Conservation (phyloP, 192 early-diverging fungal genomes). For the Pilaira anomala region DNA sequence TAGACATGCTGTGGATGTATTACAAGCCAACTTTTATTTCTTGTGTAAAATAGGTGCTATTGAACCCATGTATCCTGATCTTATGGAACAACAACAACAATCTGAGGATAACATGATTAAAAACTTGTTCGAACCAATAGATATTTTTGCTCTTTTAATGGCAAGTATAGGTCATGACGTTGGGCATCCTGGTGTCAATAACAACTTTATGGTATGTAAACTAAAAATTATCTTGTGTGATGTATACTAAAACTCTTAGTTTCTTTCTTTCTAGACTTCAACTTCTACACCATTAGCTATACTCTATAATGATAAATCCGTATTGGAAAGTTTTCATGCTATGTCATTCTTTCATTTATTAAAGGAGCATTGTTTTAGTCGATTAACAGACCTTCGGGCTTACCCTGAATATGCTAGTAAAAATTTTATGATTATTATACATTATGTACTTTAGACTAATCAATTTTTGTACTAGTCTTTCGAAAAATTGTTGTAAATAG, state of each 20-base stretch:
- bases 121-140: slow-evolving; percentile 31
- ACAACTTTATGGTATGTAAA: slow-evolving; percentile 81
- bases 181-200: slow-evolving; percentile 92
- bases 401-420: slow-evolving; percentile 14
- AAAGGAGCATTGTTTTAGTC: slow-evolving; percentile 45
- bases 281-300: slow-evolving; percentile 76
- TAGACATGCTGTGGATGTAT: slow-evolving; percentile 89
- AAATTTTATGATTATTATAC: not conserved
- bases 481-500: slow-evolving; percentile 68
- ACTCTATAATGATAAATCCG: slow-evolving; percentile 90
- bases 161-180: slow-evolving; percentile 78
- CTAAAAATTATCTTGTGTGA: not conserved
- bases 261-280: not conserved
- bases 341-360: slow-evolving; percentile 68
- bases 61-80: slow-evolving; percentile 44
- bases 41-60: slow-evolving; percentile 62
- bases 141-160: slow-evolving; percentile 70
- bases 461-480: slow-evolving; percentile 31
- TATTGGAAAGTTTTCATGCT: slow-evolving; percentile 92
- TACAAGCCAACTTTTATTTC: slow-evolving; percentile 83
- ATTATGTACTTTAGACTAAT: not conserved
- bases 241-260: slow-evolving; percentile 17
- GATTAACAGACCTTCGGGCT: not conserved
- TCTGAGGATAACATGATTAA: not conserved
- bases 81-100: not conserved